Percentiles rank a stretch among this genome's conserved stretches.
phyloP scores from a whole-genome alignment of 1,284 basidiomycete genomes.

The Cryptococcus neoformans region DNA sequence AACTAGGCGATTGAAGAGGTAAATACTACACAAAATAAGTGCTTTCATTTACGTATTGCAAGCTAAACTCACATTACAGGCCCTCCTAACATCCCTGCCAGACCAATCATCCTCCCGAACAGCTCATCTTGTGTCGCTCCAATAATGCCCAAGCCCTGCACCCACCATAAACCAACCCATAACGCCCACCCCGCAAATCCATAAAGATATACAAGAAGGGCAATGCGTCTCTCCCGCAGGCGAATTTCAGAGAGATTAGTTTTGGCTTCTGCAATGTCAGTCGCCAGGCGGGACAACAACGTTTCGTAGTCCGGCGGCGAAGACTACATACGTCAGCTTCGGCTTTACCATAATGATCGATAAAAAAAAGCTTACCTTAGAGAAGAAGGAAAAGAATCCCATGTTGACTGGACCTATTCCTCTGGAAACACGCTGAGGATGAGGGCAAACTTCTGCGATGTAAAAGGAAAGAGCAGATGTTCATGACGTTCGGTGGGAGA shows the following conservation, averaged over 20 bases:
- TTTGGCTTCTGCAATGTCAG: conserved; percentile 57
- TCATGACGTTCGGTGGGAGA: too few relatives aligned
- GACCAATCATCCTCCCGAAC: conserved; percentile 55
- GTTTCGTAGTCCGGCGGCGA: conserved; percentile 55
- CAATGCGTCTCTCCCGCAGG: conserved; percentile 75
- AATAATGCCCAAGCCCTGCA: conserved; percentile 55
- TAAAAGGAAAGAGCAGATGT: too few relatives aligned
- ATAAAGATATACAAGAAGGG: conserved; percentile 76
- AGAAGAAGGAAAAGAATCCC: conserved; percentile 45
- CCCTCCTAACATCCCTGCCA: conserved; percentile 62
- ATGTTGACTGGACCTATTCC: conserved; percentile 12
- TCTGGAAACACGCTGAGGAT: too few relatives aligned
- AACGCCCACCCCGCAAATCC: conserved; percentile 73
- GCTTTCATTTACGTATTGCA: background rate
- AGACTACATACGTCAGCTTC: conserved; percentile 19
- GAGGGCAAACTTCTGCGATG: too few relatives aligned
- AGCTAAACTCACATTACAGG: conserved; percentile 68
- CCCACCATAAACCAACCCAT: conserved; percentile 81
- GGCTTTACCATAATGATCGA: background rate
- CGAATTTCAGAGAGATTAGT: conserved; percentile 82
- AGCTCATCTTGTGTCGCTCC: conserved; percentile 32
- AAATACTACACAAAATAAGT: conserved; percentile 57
- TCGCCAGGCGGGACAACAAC: conserved; percentile 51
- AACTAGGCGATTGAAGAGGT: conserved; percentile 76
- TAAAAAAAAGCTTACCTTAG: conserved; percentile 16